phyloP scores from a whole-genome alignment of 768 basidiomycete genomes.

The Boletus edulis region DNA sequence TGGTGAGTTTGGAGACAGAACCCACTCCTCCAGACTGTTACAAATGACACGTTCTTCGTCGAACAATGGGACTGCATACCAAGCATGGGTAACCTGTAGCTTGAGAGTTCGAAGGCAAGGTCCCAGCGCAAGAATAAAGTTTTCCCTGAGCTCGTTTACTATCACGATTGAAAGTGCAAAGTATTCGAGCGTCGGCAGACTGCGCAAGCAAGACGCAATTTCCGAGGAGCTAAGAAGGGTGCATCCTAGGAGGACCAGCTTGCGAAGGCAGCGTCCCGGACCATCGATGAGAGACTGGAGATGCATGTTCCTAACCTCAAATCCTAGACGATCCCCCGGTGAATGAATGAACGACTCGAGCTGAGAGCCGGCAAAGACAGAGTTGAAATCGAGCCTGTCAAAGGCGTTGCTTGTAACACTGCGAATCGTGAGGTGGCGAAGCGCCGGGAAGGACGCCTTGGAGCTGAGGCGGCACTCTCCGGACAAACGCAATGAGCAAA shows the following conservation, averaged over 20 bases:
- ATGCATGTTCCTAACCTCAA: conserved; percentile 36
- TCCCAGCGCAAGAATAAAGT: conserved; percentile 33
- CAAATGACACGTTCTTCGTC: conserved; percentile 34
- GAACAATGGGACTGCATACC: conserved; percentile 29
- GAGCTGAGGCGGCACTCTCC: conserved; percentile 29
- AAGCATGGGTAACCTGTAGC: conserved; percentile 34
- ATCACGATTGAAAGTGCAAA: conserved; percentile 37
- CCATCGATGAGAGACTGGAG: conserved; percentile 30
- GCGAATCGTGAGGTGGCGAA: conserved; percentile 31
- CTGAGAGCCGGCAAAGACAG: conserved; percentile 26
- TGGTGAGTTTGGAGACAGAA: conserved; percentile 6
- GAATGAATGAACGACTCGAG: conserved; percentile 36
- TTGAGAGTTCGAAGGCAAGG: conserved; percentile 33
- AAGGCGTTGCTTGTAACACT: conserved; percentile 36
- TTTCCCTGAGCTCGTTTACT: conserved; percentile 31
- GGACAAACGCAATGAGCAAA: conserved; percentile 35
- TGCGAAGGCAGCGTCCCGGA: conserved; percentile 22
- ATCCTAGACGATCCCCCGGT: conserved; percentile 34
- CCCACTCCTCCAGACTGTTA: conserved; percentile 28
- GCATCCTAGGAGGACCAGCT: conserved; percentile 37
- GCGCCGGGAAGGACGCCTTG: conserved; percentile 6
- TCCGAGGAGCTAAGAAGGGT: conserved; percentile 29
- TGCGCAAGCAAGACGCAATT: conserved; percentile 29
- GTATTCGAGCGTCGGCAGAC: conserved; percentile 30
- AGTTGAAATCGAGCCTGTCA: conserved; percentile 29